phyloP scores from a whole-genome alignment of 345 rosid genomes.

The Mallotus nudiflorus region DNA sequence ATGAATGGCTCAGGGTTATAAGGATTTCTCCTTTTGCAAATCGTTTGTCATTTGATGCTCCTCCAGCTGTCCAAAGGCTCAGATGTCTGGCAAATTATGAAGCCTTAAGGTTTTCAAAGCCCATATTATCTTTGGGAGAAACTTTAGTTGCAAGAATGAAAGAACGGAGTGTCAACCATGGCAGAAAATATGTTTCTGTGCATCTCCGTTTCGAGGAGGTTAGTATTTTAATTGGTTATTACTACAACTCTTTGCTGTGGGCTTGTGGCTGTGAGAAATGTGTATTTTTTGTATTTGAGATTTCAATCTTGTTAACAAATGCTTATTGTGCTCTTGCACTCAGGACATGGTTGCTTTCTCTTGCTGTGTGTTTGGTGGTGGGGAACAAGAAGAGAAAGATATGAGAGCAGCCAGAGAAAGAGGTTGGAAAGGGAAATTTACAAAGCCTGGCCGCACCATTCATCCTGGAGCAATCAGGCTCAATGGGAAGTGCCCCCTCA shows the following conservation, averaged over 20 bases:
- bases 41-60: conserved; percentile 95
- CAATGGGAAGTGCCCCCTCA: conserved; percentile 95
- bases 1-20: conserved; percentile 64
- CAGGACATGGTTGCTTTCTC: conserved; percentile 99
- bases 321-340: conserved; percentile 9
- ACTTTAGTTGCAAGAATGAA: conserved; percentile 92
- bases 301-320: conserved; percentile 16
- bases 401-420: conserved; percentile 94
- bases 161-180: conserved; percentile 73
- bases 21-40: conserved; percentile 99
- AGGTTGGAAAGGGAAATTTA: conserved; percentile 98
- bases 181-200: conserved; percentile 84
- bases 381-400: conserved; percentile 75
- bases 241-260: conserved; percentile 2
- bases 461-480: conserved; percentile 96
- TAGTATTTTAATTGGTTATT: conserved; percentile 28
- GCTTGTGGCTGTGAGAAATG: not conserved
- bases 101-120: conserved; percentile 76
- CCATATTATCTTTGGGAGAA: conserved; percentile 76
- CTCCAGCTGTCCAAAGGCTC: conserved; percentile 85
- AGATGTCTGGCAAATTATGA: conserved; percentile 94
- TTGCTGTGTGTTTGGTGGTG: conserved; percentile 98
- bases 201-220: conserved; percentile 99
- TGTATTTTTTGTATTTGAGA: not conserved
- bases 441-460: conserved; percentile 94